Conservation (phyloP, 352 stramenopile genomes). For the Globisporangium middletonii region DNA sequence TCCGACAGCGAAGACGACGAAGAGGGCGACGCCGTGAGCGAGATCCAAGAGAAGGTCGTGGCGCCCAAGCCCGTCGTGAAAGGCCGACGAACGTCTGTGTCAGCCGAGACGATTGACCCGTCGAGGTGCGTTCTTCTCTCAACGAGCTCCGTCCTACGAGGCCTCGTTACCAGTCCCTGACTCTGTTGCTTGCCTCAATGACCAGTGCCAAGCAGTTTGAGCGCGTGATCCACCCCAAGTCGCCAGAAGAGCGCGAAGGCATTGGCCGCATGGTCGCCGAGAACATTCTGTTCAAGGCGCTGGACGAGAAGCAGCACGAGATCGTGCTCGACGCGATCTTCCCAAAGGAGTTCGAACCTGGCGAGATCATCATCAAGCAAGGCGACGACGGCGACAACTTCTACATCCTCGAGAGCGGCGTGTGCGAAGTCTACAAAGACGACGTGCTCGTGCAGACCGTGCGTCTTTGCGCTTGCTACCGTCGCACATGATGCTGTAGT, state of each 20-base stretch:
- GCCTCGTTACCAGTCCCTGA: constrained; percentile 8
- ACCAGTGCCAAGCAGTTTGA: constrained; percentile 74
- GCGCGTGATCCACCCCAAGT: constrained; percentile 82
- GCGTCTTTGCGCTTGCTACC: constrained; percentile 5
- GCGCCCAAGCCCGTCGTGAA: constrained; percentile 67
- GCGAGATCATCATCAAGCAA: constrained; percentile 84
- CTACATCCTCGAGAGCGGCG: constrained; percentile 92
- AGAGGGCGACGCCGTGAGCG: constrained; percentile 63
- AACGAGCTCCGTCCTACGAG: neutral
- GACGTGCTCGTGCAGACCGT: constrained; percentile 80
- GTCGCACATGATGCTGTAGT: neutral
- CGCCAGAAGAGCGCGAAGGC: constrained; percentile 57
- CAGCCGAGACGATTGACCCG: constrained; percentile 81
- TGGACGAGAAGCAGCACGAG: constrained; percentile 85
- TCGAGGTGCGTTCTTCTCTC: constrained; percentile 34
- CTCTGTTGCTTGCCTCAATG: neutral
- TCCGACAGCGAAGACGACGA: constrained; percentile 87
- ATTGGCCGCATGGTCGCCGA: constrained; percentile 82
- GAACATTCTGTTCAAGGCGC: constrained; percentile 89
- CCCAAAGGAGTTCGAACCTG: constrained; percentile 72
- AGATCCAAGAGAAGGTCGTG: constrained; percentile 63
- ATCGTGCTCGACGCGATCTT: constrained; percentile 87
- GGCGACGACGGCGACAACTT: constrained; percentile 92
- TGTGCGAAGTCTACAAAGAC: constrained; percentile 89
- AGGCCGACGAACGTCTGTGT: constrained; percentile 85